Evolutionary conservation across 23 red algal species (phyloP).

Genomic region (Chondrus crispus): DNA sequence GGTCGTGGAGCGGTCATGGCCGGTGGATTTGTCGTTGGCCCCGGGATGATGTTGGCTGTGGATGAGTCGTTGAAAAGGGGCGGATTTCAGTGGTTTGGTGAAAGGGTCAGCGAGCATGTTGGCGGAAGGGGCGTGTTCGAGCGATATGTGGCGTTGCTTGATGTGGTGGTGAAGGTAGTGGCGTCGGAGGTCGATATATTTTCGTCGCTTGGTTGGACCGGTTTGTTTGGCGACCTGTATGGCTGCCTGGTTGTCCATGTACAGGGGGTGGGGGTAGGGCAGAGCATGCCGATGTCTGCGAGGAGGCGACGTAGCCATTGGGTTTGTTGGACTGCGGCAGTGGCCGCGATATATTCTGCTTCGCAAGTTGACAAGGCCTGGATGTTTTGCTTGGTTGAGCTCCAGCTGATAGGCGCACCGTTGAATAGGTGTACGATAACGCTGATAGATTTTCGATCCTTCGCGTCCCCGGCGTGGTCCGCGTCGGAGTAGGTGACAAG

Average conservation of each 20-base stretch:
- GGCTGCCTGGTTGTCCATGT: slow-evolving; percentile 7
- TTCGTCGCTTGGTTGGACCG: background rate
- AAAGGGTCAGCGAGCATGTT: no score
- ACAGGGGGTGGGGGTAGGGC: background rate
- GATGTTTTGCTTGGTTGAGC: background rate
- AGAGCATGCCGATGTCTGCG: background rate
- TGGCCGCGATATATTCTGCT: slow-evolving; percentile 1
- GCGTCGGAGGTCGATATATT: background rate
- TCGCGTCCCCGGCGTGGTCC: background rate
- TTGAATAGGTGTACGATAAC: background rate
- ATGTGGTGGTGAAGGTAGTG: slow-evolving; percentile 10
- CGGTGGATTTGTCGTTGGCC: no score
- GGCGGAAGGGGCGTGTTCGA: background rate
- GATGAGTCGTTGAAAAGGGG: no score
- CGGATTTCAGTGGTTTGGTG: no score
- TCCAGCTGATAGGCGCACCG: background rate
- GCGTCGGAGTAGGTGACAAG: background rate
- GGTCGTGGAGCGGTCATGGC: no score
- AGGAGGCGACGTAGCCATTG: background rate
- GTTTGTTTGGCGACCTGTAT: background rate
- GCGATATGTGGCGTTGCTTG: background rate
- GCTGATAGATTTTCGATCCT: background rate
- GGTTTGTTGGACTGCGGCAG: background rate
- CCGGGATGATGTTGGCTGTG: no score
- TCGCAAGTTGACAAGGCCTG: slow-evolving; percentile 1